These are phyloP conservation scores for Climacium dendroides DNA, from an alignment of 225 moss, liverwort and hornwort species.

Conservation along the genomic window DNA sequence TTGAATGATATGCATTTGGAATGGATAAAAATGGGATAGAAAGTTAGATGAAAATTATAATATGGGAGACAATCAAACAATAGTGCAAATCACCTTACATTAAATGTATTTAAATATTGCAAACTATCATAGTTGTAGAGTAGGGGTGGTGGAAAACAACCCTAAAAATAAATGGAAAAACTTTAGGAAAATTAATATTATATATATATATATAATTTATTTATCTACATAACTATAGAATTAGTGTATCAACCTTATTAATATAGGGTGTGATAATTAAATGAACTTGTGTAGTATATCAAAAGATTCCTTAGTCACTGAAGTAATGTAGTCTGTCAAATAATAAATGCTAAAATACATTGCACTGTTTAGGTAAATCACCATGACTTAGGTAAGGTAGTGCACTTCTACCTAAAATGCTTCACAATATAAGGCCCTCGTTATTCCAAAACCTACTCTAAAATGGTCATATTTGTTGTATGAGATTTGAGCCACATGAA, in stretches of 20 bases:
- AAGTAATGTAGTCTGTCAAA: not conserved
- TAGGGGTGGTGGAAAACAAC: too few species aligned
- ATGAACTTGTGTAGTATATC: too few species aligned
- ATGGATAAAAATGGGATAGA: not conserved
- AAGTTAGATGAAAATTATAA: not conserved
- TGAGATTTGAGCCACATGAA: not conserved
- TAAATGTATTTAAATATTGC: too few species aligned
- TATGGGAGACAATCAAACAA: not conserved
- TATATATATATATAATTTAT: too few species aligned
- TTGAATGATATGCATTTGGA: not conserved
- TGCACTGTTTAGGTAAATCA: not conserved
- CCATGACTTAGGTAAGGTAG: fast-evolving
- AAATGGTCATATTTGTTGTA: not conserved
- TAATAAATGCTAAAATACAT: not conserved
- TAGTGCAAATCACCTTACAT: too few species aligned
- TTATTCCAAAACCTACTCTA: not conserved
- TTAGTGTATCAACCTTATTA: too few species aligned
- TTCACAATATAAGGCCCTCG: not conserved
- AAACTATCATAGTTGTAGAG: too few species aligned
- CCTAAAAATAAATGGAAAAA: too few species aligned
- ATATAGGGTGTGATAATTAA: too few species aligned
- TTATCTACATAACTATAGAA: not conserved
- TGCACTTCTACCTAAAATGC: not conserved
- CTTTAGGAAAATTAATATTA: too few species aligned
- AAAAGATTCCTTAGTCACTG: not conserved